Conservation (phyloP, 2,329 filamentous ascomycete genomes). For the Trichoderma sp. region DNA sequence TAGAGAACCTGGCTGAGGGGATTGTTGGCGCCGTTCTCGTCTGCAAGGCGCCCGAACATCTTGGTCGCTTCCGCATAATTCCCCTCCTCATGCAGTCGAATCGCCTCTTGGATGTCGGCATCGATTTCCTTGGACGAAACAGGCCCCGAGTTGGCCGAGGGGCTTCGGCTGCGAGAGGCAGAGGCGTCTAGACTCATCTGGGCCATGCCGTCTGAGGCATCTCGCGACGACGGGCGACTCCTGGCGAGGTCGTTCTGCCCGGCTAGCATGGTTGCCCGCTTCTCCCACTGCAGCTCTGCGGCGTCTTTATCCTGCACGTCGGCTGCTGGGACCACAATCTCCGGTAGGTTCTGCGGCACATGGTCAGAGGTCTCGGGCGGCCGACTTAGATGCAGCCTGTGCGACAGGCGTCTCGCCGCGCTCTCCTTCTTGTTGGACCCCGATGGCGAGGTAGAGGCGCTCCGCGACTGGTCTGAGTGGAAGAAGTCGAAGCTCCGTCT, state of each 20-base stretch:
- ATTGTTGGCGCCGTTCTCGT: slow-evolving; percentile 83
- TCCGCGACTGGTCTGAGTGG: slow-evolving; percentile 46
- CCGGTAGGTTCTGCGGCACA: slow-evolving; percentile 76
- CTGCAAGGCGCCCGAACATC: slow-evolving; percentile 80
- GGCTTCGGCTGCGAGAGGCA: slow-evolving; percentile 21
- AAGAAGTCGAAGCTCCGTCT: slow-evolving; percentile 48
- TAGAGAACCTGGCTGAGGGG: slow-evolving; percentile 94
- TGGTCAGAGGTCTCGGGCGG: slow-evolving; percentile 63
- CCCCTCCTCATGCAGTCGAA: slow-evolving; percentile 83
- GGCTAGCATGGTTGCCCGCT: slow-evolving; percentile 84
- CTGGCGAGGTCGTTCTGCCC: slow-evolving; percentile 54
- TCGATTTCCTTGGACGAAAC: slow-evolving; percentile 55
- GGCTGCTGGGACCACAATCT: slow-evolving; percentile 53
- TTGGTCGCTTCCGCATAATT: slow-evolving; percentile 75
- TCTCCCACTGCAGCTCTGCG: slow-evolving; percentile 80
- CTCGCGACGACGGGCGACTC: slow-evolving; percentile 42
- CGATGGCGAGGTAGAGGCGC: slow-evolving; percentile 45
- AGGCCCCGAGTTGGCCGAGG: slow-evolving; percentile 23
- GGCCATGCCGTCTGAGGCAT: slow-evolving; percentile 29
- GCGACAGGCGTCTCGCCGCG: slow-evolving; percentile 54
- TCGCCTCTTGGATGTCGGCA: slow-evolving; percentile 89
- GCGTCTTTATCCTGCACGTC: slow-evolving; percentile 45
- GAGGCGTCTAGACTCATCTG: slow-evolving; percentile 26
- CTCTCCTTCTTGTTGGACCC: slow-evolving; percentile 36
- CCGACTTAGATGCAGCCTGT: slow-evolving; percentile 66